Base-by-base conservation (phyloP, 345 rosid genomes). In the Eucalyptus shirleyi region DNA sequence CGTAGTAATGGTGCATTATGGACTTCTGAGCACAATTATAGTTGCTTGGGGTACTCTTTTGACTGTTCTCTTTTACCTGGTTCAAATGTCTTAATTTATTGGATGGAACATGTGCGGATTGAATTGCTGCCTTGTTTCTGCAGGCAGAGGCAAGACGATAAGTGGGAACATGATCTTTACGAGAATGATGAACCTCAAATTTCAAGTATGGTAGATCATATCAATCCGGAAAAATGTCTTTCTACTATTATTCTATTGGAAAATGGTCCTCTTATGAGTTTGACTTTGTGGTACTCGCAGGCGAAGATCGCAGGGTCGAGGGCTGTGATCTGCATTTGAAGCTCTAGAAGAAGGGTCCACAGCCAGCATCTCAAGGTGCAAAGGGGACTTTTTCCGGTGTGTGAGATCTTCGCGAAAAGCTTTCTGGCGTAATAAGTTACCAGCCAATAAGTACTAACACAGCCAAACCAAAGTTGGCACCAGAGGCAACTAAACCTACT, bases 111-210 rank as follows among this genome's bases (percentile, higher is more conserved):
- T 56, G 8, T 80, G 11, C 5, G 6, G 60, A 82, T 32, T 80
- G 45, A 82, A 56, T 56, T 53, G 56, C n/a, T 88, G 42, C 32
- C 60, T 90, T 56, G 60, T 40, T 90, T 90, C 91, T 93, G 92
- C 97, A 96, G 99, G 92, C 96, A 94, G 93, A 94, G 99, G 94
- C 97, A 95, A 90, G 98, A 95, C 89, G 97, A 98, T 91, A 98
- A 94, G 92, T 96, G 99, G 99, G 98, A 97, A 93, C 99, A 98
- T 90, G 99, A 98, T 94, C 99, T 98, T 91, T 97, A 90, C 91
- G 87, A 88, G 28, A 90, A 91, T 81, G 92, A 93, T 87, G 94
- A 89, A 89, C 93, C 95, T 77, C 94, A 90, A 77, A 91, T 90
- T 90, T 94, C 98, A 94, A 93, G 99, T 98, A 98, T 90, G 96